Conservation (phyloP, 2,329 filamentous ascomycete genomes). For the Alternaria gansuensis region DNA sequence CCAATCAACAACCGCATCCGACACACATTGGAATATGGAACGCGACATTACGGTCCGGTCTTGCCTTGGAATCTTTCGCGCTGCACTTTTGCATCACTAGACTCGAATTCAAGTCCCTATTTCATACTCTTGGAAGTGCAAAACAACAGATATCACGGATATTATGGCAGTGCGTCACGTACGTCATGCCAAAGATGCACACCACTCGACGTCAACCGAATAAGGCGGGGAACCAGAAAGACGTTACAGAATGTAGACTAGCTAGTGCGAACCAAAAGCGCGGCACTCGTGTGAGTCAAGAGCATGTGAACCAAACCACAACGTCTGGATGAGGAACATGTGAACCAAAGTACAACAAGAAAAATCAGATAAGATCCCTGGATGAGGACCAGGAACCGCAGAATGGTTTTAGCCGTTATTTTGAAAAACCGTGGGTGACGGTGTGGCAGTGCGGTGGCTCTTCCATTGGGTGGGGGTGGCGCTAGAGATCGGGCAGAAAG, state of each 20-base stretch:
- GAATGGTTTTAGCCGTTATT: not conserved
- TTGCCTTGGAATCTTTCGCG: not conserved
- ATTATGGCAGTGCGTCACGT: not conserved
- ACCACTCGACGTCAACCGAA: not conserved
- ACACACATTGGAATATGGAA: not conserved
- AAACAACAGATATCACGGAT: not conserved
- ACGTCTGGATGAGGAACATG: not conserved
- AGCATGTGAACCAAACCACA: not conserved
- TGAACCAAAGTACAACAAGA: no score
- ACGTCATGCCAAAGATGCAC: not conserved
- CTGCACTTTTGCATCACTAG: not conserved
- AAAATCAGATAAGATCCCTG: no score
- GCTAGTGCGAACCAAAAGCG: not conserved
- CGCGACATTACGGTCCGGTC: not conserved
- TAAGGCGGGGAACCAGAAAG: not conserved
- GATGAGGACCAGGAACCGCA: not conserved
- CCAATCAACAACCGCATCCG: not conserved
- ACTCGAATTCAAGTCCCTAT: not conserved
- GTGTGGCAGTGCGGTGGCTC: not conserved
- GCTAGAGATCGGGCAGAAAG: not conserved
- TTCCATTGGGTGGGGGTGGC: not conserved
- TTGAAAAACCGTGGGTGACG: not conserved
- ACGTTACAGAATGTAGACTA: not conserved
- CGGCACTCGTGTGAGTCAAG: not conserved
- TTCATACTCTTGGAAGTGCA: not conserved